Evolutionary conservation across 352 stramenopile species (phyloP), one percentile per base, ranked within the genome.

Genomic region (Phytophthora cajani): DNA sequence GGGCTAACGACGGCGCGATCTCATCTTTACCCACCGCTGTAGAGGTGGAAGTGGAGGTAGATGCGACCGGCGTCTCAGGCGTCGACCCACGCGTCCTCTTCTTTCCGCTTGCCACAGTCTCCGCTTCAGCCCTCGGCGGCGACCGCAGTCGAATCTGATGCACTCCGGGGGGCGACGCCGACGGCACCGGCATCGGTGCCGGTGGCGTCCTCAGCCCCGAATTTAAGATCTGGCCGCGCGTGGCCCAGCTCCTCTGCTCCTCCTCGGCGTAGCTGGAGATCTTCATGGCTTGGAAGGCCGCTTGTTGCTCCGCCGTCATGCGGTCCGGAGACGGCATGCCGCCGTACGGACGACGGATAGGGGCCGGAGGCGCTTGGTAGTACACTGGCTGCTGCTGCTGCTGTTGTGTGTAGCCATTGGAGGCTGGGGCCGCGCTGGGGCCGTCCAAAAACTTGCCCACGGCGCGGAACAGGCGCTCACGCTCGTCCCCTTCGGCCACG

Each of bases 371-470:
- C 1, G 67, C 12, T 53, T 71, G 68, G 40, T 68, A 72, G 23
- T 72, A 65, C 25, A 47, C 21, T 21, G 51, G 52, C 3, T 58
- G 30, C 50, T 72, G 69, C 10, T 72, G 58, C 3, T 42, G 36
- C 10, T 72, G 58, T 1, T 42, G 36, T 6, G 17, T 23, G 46
- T 67, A 76, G 4, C 6, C n/a, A 6, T 50, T 38, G 21, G 61
- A 40, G 4, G 36, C 14, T 42, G 36, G 4, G 0, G 23, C 40
- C 36, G 42, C 42, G 16, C 16, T n/a, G 42, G 54, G 40, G 8
- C 30, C 53, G 64, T 74, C 73, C 17, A 88, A 62, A 46, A 65
- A 90, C 63, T 88, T 90, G 68, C 80, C 80, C 68, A 88, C 75
- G 7, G 80, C 76, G 19, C 79, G 77, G 52, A 90, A 84, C 16